Conservation (phyloP, 805 yeast genomes). For the Barnettozyma wickerhamii region DNA sequence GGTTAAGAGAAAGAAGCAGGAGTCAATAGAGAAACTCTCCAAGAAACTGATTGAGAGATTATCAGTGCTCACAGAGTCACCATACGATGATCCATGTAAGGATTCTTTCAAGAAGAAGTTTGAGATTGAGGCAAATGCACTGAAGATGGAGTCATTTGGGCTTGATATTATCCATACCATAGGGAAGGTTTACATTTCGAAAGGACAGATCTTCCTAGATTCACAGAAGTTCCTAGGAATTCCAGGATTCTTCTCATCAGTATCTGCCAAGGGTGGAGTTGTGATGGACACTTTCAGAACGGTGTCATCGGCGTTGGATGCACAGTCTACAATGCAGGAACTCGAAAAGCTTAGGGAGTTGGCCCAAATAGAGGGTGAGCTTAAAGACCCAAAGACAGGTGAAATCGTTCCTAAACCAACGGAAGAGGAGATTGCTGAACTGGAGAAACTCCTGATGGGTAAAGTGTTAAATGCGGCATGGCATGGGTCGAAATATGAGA, state of each 20-base stretch:
- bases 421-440: constrained; percentile 59
- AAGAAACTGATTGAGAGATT: constrained; percentile 53
- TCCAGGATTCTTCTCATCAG: constrained; percentile 68
- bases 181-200: constrained; percentile 63
- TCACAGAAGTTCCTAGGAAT: constrained; percentile 60
- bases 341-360: constrained; percentile 62
- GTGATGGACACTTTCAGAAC: constrained; percentile 70
- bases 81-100: constrained; percentile 56
- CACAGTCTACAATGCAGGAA: constrained; percentile 74
- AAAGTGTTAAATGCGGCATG: constrained; percentile 81
- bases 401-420: constrained; percentile 56
- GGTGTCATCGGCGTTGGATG: constrained; percentile 70
- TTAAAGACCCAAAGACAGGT: constrained; percentile 42
- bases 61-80: constrained; percentile 56
- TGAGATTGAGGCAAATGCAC: constrained; percentile 75
- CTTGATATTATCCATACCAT: constrained; percentile 72
- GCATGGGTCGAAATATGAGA: constrained; percentile 78
- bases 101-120: constrained; percentile 59
- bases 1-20: constrained; percentile 59
- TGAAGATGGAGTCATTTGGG: constrained; percentile 84
- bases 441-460: constrained; percentile 72
- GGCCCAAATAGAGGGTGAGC: constrained; percentile 31
- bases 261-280: constrained; percentile 70
- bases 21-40: constrained; percentile 58
- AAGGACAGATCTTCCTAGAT: constrained; percentile 60